Base-by-base conservation (phyloP, 179 eudicot genomes). In the Amaranthus tricolor region DNA sequence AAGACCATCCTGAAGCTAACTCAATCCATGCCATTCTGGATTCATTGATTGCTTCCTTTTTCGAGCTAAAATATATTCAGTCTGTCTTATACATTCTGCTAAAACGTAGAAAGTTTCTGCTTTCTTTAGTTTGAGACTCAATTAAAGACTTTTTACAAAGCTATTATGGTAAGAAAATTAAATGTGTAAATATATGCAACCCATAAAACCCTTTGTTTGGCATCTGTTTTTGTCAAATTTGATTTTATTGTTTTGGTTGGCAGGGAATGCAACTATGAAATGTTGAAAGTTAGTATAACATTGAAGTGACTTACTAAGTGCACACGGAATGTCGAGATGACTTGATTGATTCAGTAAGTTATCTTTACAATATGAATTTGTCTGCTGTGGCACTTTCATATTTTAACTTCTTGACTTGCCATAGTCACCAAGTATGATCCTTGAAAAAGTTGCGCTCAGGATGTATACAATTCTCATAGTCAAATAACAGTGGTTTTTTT, bases 1-100 rank as follows among this genome's bases (percentile, higher is more conserved):
- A 78, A 17, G 78, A 60, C 24, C 92, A 85, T 77, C 77, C 87
- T 43, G 83, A 90, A 64, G 86, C 80, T 50, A 5, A 76, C 73
- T 73, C 59, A 53, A 85, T 89, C 62, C 85, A 88, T 74, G 76
- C 78, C 66, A 80, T 68, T 76, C 73, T 88, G 12, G 74, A 85
- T 71, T 75, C 88, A 51, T 66, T 89, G 78, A 59, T 82, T 55
- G 83, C 78, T 66, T 70, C 80, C 55, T 73, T 89, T 43, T 66
- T 70, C 71, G 89, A 86, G 78, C 80, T 76, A 55, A 83, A 83
- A 43, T 73, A 74, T 68, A 54, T 65, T 52, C 71, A 74, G 13
- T 78, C 83, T 74, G 71, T 66, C 62, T 81, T 82, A 73, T 49
- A 48, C 52, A 44, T 69, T 14, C 45, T 16, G 58, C 49, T 2